A percentile compares a stretch with the other conserved stretches of the same genome.
Conservation (phyloP, 139 green algal genomes). For the Chlorella sp. region DNA sequence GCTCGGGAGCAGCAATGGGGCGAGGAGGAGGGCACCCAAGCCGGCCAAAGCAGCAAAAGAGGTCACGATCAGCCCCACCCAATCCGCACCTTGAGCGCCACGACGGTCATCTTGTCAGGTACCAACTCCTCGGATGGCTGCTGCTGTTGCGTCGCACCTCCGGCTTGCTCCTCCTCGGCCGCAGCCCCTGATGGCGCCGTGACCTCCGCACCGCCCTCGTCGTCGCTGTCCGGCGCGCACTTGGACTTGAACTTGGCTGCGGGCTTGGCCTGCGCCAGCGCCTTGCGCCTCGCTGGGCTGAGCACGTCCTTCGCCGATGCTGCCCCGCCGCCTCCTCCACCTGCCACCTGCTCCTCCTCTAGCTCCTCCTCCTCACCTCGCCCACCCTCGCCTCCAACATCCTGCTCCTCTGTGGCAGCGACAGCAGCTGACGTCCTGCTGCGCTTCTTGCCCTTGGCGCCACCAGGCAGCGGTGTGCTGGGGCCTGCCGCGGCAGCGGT, state of each 20-base stretch:
- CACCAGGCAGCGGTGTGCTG: background rate
- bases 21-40: background rate
- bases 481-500: too few species aligned
- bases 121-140: slow-evolving; percentile 13
- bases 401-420: background rate
- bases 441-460: background rate
- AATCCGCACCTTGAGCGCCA: slow-evolving; percentile 20
- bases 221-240: slow-evolving; percentile 66
- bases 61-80: background rate
- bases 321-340: background rate
- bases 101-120: slow-evolving; percentile 28
- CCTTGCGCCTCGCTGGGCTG: slow-evolving; percentile 9
- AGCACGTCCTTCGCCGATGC: background rate
- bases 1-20: background rate
- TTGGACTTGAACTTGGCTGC: slow-evolving; percentile 52
- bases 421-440: background rate
- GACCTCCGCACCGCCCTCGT: slow-evolving; percentile 3
- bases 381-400: background rate
- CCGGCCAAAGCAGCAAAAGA: too few species aligned
- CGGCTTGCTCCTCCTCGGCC: too few species aligned
- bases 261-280: slow-evolving; percentile 4
- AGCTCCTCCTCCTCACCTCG: too few species aligned
- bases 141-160: too few species aligned
- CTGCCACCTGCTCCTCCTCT: too few species aligned
- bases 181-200: too few species aligned